phyloP scores from a whole-genome alignment of 495 filamentous ascomycete species.

The Pseudomonodictys pantanalensis region DNA sequence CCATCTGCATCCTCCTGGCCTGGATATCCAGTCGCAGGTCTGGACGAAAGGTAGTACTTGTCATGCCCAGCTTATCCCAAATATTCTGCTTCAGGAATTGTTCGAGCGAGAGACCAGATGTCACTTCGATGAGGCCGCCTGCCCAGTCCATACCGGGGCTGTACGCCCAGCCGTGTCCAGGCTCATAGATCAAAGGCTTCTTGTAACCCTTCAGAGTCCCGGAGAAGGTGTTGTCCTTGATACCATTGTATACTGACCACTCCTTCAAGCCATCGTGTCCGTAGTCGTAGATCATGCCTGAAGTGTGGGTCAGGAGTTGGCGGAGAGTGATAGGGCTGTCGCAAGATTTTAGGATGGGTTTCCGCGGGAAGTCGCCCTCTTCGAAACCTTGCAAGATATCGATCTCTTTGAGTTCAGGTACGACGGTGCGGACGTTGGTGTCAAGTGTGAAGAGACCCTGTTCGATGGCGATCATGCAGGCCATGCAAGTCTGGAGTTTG shows the following conservation, averaged over 20 bases:
- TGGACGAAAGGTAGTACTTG: slow-evolving; percentile 45
- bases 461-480: slow-evolving; percentile 39
- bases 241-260: slow-evolving; percentile 18
- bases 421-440: slow-evolving; percentile 31
- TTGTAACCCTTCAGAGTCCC: slow-evolving; percentile 12
- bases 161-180: slow-evolving; percentile 38
- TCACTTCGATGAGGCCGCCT: slow-evolving; percentile 21
- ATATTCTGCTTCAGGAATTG: slow-evolving; percentile 49
- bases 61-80: slow-evolving; percentile 47
- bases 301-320: slow-evolving; percentile 21
- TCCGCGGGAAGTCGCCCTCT: slow-evolving; percentile 18
- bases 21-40: slow-evolving; percentile 38
- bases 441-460: slow-evolving; percentile 39
- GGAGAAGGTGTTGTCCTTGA: slow-evolving; percentile 12
- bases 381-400: slow-evolving; percentile 38
- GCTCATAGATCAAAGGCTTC: slow-evolving; percentile 38
- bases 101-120: slow-evolving; percentile 35
- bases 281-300: slow-evolving; percentile 24
- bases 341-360: slow-evolving; percentile 33
- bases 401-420: slow-evolving; percentile 36
- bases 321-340: slow-evolving; percentile 38
- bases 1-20: slow-evolving; percentile 23
- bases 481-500: slow-evolving; percentile 41
- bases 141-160: slow-evolving; percentile 34
- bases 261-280: slow-evolving; percentile 13